A percentile compares a stretch with the other conserved stretches of the same genome.
phyloP scores from a whole-genome alignment of 2,329 filamentous ascomycete species.

The Amesomyces nigricolor region DNA sequence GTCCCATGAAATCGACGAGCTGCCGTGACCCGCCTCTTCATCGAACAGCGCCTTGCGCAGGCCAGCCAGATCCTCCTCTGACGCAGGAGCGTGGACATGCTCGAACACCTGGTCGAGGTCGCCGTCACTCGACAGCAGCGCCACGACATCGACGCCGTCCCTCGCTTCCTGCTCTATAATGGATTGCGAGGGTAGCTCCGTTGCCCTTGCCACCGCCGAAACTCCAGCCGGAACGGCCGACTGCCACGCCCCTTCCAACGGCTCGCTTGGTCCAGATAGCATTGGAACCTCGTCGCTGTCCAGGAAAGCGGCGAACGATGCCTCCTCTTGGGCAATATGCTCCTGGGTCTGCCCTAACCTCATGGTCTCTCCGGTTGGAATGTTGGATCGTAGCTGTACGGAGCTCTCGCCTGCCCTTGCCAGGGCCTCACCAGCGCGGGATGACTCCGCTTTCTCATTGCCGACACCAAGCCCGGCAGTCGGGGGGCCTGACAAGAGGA shows the following conservation, averaged over 20 bases:
- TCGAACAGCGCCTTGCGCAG: constrained; percentile 38
- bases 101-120: constrained; percentile 25
- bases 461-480: constrained; percentile 10
- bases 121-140: constrained; percentile 31
- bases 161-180: constrained; percentile 32
- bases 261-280: constrained; percentile 18
- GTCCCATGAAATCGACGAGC: constrained; percentile 35
- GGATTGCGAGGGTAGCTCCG: constrained; percentile 18
- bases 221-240: neutral
- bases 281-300: constrained; percentile 25
- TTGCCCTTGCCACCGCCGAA: neutral
- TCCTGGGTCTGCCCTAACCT: constrained; percentile 27
- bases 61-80: constrained; percentile 29
- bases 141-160: constrained; percentile 38
- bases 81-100: constrained; percentile 25
- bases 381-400: constrained; percentile 16
- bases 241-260: constrained; percentile 21
- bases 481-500: constrained; percentile 25
- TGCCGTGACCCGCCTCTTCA: constrained; percentile 19
- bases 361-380: constrained; percentile 23
- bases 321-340: constrained; percentile 31
- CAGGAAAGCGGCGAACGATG: constrained; percentile 35
- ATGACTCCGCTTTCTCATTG: constrained; percentile 25
- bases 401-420: constrained; percentile 24
- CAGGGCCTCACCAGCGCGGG: constrained; percentile 16